phyloP scores from a whole-genome alignment of 192 early-diverging fungal genomes.

The Coemansia interrupta region DNA sequence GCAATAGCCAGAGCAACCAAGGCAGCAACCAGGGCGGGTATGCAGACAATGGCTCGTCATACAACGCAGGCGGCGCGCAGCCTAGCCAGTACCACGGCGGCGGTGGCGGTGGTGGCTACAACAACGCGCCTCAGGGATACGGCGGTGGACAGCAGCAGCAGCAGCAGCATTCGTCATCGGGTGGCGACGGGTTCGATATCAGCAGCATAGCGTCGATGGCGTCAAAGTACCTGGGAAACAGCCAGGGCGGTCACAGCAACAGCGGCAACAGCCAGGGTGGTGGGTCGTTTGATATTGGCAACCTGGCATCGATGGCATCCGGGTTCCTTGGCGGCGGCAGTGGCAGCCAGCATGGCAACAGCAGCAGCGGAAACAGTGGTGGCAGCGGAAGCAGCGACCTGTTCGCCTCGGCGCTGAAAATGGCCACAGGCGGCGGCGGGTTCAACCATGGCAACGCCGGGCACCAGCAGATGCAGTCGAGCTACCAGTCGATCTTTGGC shows the following conservation, averaged over 20 bases:
- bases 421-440: constrained; percentile 32
- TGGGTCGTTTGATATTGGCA: constrained; percentile 31
- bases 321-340: constrained; percentile 19
- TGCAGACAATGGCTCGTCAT: neutral
- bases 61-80: neutral
- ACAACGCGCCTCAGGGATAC: constrained; percentile 2
- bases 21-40: neutral
- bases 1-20: constrained; percentile 2
- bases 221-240: constrained; percentile 22
- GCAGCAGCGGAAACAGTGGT: constrained; percentile 1
- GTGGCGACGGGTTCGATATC: constrained; percentile 23
- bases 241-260: neutral
- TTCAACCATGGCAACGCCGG: constrained; percentile 42
- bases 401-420: constrained; percentile 24
- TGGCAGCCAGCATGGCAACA: constrained; percentile 1
- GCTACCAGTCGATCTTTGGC: constrained; percentile 19
- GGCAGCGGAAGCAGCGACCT: constrained; percentile 19
- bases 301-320: constrained; percentile 20
- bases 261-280: neutral
- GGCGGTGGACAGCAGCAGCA: neutral
- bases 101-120: constrained; percentile 3
- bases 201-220: constrained; percentile 22
- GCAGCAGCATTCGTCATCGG: neutral
- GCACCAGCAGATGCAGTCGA: constrained; percentile 25
- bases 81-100: constrained; percentile 17